Base-by-base conservation (phyloP, 192 early-diverging fungal genomes). In the Linderina pennispora region DNA sequence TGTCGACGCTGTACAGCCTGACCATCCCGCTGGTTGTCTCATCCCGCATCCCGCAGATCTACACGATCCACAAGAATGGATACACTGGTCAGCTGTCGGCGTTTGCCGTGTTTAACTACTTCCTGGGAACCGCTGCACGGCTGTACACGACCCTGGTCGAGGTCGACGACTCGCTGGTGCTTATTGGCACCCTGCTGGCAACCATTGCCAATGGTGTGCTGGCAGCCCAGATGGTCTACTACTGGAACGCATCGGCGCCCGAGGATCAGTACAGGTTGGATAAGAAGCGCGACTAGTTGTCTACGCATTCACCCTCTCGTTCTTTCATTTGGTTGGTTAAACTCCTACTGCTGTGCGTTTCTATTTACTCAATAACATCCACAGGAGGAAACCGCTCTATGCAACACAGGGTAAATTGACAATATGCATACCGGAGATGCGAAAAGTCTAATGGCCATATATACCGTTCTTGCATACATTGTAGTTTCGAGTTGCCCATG, bases 91-190 rank as follows among this genome's bases (percentile, higher is more conserved):
- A 92, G 58, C 66, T 98, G 9, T 92, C 91, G 22, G 84, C 83
- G 8, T 86, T 98, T 62, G 87, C 96, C 0, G 80, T 90, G 13
- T 79, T 89, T 55, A 85, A 93, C 58, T 91, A 91, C 53, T 90
- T 89, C 58, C 65, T 86, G 17, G 96, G 96, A 24, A 79, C 80
- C 4, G 71, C 82, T 1, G 96, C 94, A 3, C 79, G 96, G 43
- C 76, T 97, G 2, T 91, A 86, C 55, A 98, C 96, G 8, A 97
- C 96, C 10, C 48, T 94, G 57, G 84, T 88, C 23, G 94, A 98
- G 66, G 77, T 96, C 4, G 77, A 92, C 47, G 92, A 97, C 55
- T 61, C 74, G 16, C 53, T 89, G 8, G 77, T 98, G 51, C 66
- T 98, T 16, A 48, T 71, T 16, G 82, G 85, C 36, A 78, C 70